Conservation (phyloP, 352 stramenopile species). For the Proteromonas lacertae region DNA sequence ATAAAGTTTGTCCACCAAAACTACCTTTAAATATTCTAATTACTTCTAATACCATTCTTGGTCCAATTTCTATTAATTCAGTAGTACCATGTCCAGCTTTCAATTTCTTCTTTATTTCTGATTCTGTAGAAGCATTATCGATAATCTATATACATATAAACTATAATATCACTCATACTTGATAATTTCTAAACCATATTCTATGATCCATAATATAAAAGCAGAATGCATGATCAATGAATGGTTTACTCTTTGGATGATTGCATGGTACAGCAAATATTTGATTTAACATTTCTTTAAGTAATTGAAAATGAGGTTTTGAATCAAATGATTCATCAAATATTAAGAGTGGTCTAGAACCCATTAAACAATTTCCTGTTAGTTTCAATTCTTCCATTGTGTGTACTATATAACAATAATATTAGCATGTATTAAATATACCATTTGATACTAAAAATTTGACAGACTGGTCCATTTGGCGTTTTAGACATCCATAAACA, state of each 20-base stretch:
- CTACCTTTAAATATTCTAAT: conserved; percentile 93
- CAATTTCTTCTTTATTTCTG: background rate
- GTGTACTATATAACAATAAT: too few species aligned
- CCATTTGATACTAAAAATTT: conserved; percentile 96
- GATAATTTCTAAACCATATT: too few species aligned
- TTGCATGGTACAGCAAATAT: conserved; percentile 75
- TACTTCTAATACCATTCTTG: conserved; percentile 84
- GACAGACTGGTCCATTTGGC: conserved; percentile 62
- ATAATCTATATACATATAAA: background rate
- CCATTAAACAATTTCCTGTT: conserved; percentile 82
- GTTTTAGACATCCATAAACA: conserved; percentile 90
- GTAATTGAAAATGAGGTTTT: conserved; percentile 48
- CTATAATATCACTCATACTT: background rate
- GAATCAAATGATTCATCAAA: conserved; percentile 75
- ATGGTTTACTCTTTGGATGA: conserved; percentile 97
- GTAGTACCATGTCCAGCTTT: conserved; percentile 25
- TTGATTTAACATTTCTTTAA: conserved; percentile 82
- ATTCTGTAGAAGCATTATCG: background rate
- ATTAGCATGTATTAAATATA: too few species aligned
- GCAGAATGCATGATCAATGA: conserved; percentile 91
- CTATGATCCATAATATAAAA: conserved; percentile 65
- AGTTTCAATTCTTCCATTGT: conserved; percentile 99
- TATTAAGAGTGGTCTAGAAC: conserved; percentile 73
- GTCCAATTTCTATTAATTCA: conserved; percentile 92
- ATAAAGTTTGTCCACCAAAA: conserved; percentile 87